phyloP scores from a whole-genome alignment of 352 stramenopile species.

The Phytophthora vignae region DNA sequence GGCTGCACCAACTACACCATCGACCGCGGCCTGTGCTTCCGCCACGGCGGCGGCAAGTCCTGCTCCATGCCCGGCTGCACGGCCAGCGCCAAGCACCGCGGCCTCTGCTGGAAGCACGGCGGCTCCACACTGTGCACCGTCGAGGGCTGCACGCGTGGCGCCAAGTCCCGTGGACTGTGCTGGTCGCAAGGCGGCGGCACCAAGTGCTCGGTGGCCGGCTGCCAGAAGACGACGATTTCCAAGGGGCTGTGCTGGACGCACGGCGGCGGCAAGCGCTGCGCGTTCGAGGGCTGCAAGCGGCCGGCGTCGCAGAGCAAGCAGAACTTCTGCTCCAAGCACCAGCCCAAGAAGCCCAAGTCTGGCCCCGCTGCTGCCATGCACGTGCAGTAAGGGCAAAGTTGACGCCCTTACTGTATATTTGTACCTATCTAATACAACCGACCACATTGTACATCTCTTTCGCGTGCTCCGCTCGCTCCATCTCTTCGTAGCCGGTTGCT shows the following conservation, averaged over 20 bases:
- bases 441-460: no score
- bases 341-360: constrained; percentile 11
- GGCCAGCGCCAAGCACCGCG: constrained; percentile 58
- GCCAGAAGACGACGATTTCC: constrained; percentile 51
- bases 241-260: constrained; percentile 63
- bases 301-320: constrained; percentile 53
- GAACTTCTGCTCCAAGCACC: constrained; percentile 32
- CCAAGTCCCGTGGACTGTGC: constrained; percentile 84
- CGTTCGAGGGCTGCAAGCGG: constrained; percentile 43
- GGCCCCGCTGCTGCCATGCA: no score
- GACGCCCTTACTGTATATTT: no score
- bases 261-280: constrained; percentile 53
- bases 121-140: constrained; percentile 53
- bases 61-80: constrained; percentile 55
- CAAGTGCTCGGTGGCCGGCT: constrained; percentile 58
- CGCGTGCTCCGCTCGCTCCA: no score
- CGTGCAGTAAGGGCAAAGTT: no score
- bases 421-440: no score
- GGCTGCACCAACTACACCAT: constrained; percentile 63
- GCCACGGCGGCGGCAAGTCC: constrained; percentile 54
- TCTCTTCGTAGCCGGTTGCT: no score
- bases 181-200: constrained; percentile 88
- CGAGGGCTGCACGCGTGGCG: constrained; percentile 60
- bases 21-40: constrained; percentile 57
- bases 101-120: constrained; percentile 45